A percentile compares a stretch with the other conserved stretches of the same genome.
These are phyloP conservation scores for Rhodotorula kratochvilovae DNA, from an alignment of 768 basidiomycete species.

Conservation along the genomic window DNA sequence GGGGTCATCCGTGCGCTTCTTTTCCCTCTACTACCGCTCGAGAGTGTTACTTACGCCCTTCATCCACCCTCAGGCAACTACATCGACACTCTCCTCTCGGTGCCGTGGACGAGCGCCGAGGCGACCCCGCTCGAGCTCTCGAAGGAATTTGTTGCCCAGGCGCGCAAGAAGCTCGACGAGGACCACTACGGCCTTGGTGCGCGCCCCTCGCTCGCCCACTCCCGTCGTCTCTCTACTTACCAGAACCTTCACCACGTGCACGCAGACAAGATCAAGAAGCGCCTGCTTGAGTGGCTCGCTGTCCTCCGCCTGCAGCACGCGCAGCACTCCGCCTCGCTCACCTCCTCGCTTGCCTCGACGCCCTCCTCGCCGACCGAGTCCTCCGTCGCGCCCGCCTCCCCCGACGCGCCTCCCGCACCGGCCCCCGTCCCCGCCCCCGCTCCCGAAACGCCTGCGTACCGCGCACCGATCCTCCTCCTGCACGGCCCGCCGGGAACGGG, in stretches of 20 bases:
- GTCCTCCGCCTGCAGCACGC: conserved; percentile 61
- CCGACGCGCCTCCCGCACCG: not conserved
- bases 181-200: conserved; percentile 77
- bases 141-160: conserved; percentile 47
- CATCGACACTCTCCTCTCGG: conserved; percentile 81
- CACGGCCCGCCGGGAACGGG: conserved; percentile 81
- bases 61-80: conserved; percentile 47
- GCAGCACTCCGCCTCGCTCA: not conserved
- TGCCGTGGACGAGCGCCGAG: conserved; percentile 63
- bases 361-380: conserved; percentile 32
- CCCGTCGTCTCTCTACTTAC: too few species aligned
- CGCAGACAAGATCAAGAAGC: conserved; percentile 77
- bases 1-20: conserved; percentile 73
- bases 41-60: not conserved
- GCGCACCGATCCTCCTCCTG: conserved; percentile 41
- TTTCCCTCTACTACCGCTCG: too few species aligned
- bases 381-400: conserved; percentile 3
- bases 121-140: conserved; percentile 47
- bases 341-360: conserved; percentile 1
- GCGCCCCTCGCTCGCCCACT: not conserved
- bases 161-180: conserved; percentile 73
- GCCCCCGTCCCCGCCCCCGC: not conserved
- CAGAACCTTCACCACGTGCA: too few species aligned
- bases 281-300: conserved; percentile 85
- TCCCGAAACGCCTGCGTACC: not conserved